phyloP scores from a whole-genome alignment of 306 rosid species.

The Oemleria cerasiformis region DNA sequence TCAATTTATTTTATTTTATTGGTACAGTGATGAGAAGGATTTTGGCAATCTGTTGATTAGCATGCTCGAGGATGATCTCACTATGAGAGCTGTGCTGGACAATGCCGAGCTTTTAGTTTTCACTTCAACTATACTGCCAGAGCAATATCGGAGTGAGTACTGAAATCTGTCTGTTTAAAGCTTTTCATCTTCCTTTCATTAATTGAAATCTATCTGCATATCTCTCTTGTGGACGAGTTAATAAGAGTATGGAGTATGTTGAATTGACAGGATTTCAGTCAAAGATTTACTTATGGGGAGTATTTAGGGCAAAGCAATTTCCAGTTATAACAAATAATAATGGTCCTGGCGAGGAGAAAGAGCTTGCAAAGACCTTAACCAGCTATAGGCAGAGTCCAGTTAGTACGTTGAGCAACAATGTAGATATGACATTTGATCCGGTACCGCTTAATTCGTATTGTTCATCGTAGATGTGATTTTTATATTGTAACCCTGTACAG shows the following conservation, averaged over 20 bases:
- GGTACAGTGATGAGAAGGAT: conserved; percentile 39
- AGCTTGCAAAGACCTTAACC: conserved; percentile 20
- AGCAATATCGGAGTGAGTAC: conserved; percentile 49
- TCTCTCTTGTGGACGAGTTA: conserved; percentile 19
- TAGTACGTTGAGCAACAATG: conserved; percentile 32
- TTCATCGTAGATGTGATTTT: not conserved
- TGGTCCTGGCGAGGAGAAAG: conserved; percentile 24
- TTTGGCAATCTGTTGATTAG: conserved; percentile 45
- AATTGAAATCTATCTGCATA: not conserved
- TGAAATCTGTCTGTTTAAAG: not conserved
- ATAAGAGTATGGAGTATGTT: conserved; percentile 3
- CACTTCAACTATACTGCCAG: conserved; percentile 54
- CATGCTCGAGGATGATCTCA: conserved; percentile 45
- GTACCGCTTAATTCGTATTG: conserved; percentile 3
- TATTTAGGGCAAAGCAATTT: conserved; percentile 48
- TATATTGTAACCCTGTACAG: not conserved
- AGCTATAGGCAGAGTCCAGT: conserved; percentile 17
- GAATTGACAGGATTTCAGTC: conserved; percentile 56
- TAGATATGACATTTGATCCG: conserved; percentile 20
- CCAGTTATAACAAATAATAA: conserved; percentile 13
- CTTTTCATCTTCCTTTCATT: not conserved
- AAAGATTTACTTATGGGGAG: conserved; percentile 81
- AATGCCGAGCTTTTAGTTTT: conserved; percentile 67
- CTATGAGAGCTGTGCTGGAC: conserved; percentile 45
- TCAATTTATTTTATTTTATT: not conserved